phyloP scores from a whole-genome alignment of 2,329 filamentous ascomycete genomes.

The Phaeosphaeria sp. region DNA sequence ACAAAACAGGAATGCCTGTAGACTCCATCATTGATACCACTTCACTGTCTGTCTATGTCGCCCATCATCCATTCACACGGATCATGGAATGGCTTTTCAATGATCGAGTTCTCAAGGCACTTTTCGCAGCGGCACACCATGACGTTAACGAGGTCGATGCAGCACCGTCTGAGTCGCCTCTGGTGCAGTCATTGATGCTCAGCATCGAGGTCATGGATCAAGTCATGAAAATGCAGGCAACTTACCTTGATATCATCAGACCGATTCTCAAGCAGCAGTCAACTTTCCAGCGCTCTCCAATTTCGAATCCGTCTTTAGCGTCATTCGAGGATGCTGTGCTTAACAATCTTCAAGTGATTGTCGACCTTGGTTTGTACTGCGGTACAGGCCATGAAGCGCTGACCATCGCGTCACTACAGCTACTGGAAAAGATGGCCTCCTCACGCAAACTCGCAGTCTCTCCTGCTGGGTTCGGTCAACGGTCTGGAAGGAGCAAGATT shows the following conservation, averaged over 20 bases:
- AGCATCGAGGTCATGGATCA: slow-evolving; percentile 85
- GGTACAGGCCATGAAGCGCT: slow-evolving; percentile 82
- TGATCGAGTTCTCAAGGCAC: slow-evolving; percentile 78
- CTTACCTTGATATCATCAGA: slow-evolving; percentile 87
- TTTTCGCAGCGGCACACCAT: slow-evolving; percentile 82
- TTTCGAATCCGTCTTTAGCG: slow-evolving; percentile 78
- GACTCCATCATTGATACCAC: slow-evolving; percentile 77
- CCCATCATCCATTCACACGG: slow-evolving; percentile 88
- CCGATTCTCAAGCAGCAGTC: slow-evolving; percentile 75
- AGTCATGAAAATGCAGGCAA: slow-evolving; percentile 85
- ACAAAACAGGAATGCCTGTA: slow-evolving; percentile 75
- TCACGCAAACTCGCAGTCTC: slow-evolving; percentile 80
- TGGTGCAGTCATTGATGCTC: slow-evolving; percentile 78
- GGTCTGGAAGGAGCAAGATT: slow-evolving; percentile 77
- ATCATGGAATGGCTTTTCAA: slow-evolving; percentile 99
- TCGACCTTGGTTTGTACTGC: slow-evolving; percentile 85
- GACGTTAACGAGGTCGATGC: slow-evolving; percentile 74
- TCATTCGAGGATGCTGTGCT: slow-evolving; percentile 92
- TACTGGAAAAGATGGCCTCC: slow-evolving; percentile 85
- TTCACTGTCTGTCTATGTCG: slow-evolving; percentile 79
- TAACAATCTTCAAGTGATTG: slow-evolving; percentile 77
- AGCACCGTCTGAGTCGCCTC: slow-evolving; percentile 76
- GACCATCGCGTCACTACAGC: slow-evolving; percentile 77
- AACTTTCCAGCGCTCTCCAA: slow-evolving; percentile 63
- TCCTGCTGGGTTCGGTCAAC: slow-evolving; percentile 67